Conservation (phyloP, 495 filamentous ascomycete genomes). For the Lophiostoma macrostomum region DNA sequence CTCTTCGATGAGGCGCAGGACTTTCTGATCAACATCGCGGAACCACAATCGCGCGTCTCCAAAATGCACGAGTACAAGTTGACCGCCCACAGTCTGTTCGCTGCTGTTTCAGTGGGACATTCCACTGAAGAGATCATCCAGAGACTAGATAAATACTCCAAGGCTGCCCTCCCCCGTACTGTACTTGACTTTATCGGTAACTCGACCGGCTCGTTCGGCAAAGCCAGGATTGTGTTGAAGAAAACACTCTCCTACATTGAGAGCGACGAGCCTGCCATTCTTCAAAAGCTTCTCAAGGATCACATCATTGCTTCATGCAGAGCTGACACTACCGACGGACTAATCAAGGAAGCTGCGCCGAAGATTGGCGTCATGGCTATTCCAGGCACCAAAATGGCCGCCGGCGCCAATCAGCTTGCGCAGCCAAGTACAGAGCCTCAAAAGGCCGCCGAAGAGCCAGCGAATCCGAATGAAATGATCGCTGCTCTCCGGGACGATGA, state of each 20-base stretch:
- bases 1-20: constrained; percentile 82
- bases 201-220: constrained; percentile 86
- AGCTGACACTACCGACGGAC: constrained; percentile 62
- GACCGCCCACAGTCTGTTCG: constrained; percentile 89
- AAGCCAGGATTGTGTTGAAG: constrained; percentile 92
- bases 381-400: constrained; percentile 89
- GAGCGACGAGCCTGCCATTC: constrained; percentile 76
- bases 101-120: constrained; percentile 88
- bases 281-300: constrained; percentile 78
- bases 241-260: constrained; percentile 93
- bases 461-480: constrained; percentile 53
- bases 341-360: constrained; percentile 76
- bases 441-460: constrained; percentile 37
- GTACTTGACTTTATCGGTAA: constrained; percentile 76
- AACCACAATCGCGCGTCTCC: constrained; percentile 81
- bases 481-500: constrained; percentile 67
- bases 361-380: constrained; percentile 90
- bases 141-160: constrained; percentile 80
- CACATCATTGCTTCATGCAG: constrained; percentile 63
- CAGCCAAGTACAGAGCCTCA: constrained; percentile 42
- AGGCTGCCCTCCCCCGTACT: constrained; percentile 75
- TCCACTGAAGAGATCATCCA: constrained; percentile 85
- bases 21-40: constrained; percentile 92
- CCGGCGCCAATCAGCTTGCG: constrained; percentile 66
- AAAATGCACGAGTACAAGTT: constrained; percentile 92